Evolutionary conservation across 2,329 filamentous ascomycete genomes (phyloP), one percentile per base, ranked within the genome.

Genomic region (Neospermospora avenae): DNA sequence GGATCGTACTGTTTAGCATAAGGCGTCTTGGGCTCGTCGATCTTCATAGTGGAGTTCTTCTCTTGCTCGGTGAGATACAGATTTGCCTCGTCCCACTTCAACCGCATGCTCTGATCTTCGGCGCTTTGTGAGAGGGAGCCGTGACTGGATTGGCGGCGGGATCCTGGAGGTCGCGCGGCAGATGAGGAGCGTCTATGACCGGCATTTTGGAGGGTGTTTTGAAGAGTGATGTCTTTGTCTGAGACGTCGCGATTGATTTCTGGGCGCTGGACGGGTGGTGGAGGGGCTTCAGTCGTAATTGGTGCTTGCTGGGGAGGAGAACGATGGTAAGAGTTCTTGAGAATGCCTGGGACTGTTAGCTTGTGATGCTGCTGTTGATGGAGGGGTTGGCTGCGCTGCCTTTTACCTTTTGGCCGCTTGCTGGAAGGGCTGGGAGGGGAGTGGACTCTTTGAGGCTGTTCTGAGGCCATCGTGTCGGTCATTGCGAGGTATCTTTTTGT

Each of bases 51-150:
- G 63, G 89, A 88, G 61, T 87, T 91, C 76, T 90, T 93, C 76
- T 98, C 91, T 76, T 98, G 93, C 78, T 99, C 95, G 7, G 95
- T 95, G 56, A 99, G 83, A 77, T 97, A 99, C 34, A 99, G 83
- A 73, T 99, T 99, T 48, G 91, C 95, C 79, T 99, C 95, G 75
- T 99, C 95, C 95, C 95, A 99, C 78, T 97, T 96, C 68, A 99
- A 87, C 64, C 90, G 88, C 60, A 84, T 87, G 59, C 80, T 81
- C 52, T 85, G 82, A 54, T 85, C 82, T 35, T 79, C 77, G 62
- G 52, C 63, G 39, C 54, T 58, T n/a, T 56, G 22, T 16, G 55
- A 37, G 28, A 48, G 48, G 0, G 63, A 45, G 2, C 64, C 64
- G 4, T 68, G 63, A 11, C 63, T 77, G 74, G 63, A 80, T 75